phyloP scores from a whole-genome alignment of 192 early-diverging fungal genomes.

The Allomyces arbusculus region DNA sequence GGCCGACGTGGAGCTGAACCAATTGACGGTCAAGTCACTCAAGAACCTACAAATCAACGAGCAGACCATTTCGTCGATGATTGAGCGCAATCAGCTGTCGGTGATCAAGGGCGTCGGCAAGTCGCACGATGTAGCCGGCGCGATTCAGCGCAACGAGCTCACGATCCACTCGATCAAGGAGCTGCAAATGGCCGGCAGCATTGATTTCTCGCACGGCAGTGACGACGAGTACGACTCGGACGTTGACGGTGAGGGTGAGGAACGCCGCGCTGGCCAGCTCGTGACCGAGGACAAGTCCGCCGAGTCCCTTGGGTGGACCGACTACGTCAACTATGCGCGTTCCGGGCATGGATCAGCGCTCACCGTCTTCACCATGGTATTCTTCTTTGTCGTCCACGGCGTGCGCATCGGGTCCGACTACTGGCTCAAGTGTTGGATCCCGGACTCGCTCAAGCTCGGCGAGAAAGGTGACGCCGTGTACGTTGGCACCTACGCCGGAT shows the following conservation, averaged over 20 bases:
- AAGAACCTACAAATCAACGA: slow-evolving; percentile 41
- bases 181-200: slow-evolving; percentile 4
- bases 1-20: slow-evolving; percentile 29
- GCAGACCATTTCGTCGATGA: slow-evolving; percentile 47
- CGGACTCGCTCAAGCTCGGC: slow-evolving; percentile 10
- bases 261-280: slow-evolving; percentile 5
- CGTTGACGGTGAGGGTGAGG: slow-evolving; percentile 3
- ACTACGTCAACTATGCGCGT: slow-evolving; percentile 16
- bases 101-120: slow-evolving; percentile 26
- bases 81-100: slow-evolving; percentile 40
- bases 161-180: slow-evolving; percentile 42
- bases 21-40: slow-evolving; percentile 27
- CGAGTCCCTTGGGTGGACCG: slow-evolving; percentile 10
- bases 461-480: slow-evolving; percentile 15
- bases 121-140: slow-evolving; percentile 31
- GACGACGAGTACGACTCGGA: slow-evolving; percentile 3
- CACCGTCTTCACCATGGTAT: slow-evolving; percentile 19
- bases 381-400: slow-evolving; percentile 38
- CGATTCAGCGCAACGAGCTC: slow-evolving; percentile 50
- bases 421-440: slow-evolving; percentile 12
- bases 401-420: slow-evolving; percentile 34
- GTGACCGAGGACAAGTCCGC: slow-evolving; percentile 14
- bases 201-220: slow-evolving; percentile 13
- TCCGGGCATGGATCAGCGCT: slow-evolving; percentile 19
- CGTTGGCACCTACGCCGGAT: slow-evolving; percentile 33